Base-by-base conservation (phyloP, 345 rosid genomes). In the Dipteronia sinensis region DNA sequence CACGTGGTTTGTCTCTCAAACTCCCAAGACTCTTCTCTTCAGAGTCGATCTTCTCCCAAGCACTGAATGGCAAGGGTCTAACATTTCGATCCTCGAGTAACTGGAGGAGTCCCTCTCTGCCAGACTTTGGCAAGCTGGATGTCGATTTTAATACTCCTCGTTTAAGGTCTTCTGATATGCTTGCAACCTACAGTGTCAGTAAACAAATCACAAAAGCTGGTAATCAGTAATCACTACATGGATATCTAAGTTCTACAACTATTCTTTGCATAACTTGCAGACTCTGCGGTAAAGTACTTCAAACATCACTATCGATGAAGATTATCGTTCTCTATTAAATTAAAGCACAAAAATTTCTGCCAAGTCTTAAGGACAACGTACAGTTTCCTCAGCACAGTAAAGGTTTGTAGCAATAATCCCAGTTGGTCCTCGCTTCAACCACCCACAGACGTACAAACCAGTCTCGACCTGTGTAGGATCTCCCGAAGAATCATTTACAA, bases 401-500 rank as follows among this genome's bases (percentile, higher is more conserved):
- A 89, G 98, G 86, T 96, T 92, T 72, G 98, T 94, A 65, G 84
- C 97, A 64, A 94, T 88, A 67, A 96, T 94, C 77, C 98, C 97
- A 1, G 91, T 91, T 63, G 98, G 97, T 80, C 97, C 98, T 84
- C 98, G 88, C 87, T 92, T 96, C 71, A 96, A 87, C 98, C 99
- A 96, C 63, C 97, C 99, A 72, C 97, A 91, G 20, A 91, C 99
- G 38, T 96, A 94, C 82, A 92, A 83, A n/a, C 99, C 97, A 2
- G 73, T 82, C 80, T 90, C 97, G 11, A 79, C 70, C 80, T 27
- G 58, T 46, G 85, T 68, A 34, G 83, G 59, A 77, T 83, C 88
- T 76, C 84, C 89, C 7, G 86, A 85, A 27, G 76, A 69, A 53
- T 84, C 79, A 72, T 81, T 65, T 61, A 94, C 76, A 80, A 96